Evolutionary conservation across 768 basidiomycete genomes (phyloP), one percentile per base, ranked within the genome.

Genomic region (Cantharellus cinnabarinus): DNA sequence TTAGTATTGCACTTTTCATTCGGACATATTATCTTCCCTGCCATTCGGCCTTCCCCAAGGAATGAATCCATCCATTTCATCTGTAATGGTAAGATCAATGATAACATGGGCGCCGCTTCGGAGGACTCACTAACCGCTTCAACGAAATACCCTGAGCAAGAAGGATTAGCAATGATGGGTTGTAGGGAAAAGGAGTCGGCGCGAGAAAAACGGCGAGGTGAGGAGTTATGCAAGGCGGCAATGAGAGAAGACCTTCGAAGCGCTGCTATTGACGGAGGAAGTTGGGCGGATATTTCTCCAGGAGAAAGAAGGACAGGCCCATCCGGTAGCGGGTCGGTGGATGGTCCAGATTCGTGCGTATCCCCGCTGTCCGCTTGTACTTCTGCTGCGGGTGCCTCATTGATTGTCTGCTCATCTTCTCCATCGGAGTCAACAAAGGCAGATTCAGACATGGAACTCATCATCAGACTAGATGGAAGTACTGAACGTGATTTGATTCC

Each of bases 11-110:
- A 99, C 66, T 87, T 90, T 65, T 81, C 77, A 69, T 93, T 94
- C 2, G 95, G 95, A 65, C 95, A 99, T 0, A 78, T 61, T 64
- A 99, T 86, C 75, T 91, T 95, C 15, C 95, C 95, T 0, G 82
- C 78, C 42, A 93, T 71, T 50, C 81, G 76, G 0, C 90, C 93
- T n/a, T 72, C 69, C 41, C 79, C 75, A 4, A 97, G 71, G 64
- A 84, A 78, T 3, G 81, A 76, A 56, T 89, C 82, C 94, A 99
- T 99, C 95, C 94, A 99, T 66, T 82, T 83, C 80, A 95, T 82
- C 90, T 88, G 63, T 3, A 20, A 14, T 15, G 39, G 20, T 1
- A 10, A 54, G 38, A 54, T 15, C 7, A 52, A 40, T 14, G 38
- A 37, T 58, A 52, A 52, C 5, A 44, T 14, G 41, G 40, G 39